Base-by-base conservation (phyloP, 768 basidiomycete genomes). In the Pleurotus giganteus region DNA sequence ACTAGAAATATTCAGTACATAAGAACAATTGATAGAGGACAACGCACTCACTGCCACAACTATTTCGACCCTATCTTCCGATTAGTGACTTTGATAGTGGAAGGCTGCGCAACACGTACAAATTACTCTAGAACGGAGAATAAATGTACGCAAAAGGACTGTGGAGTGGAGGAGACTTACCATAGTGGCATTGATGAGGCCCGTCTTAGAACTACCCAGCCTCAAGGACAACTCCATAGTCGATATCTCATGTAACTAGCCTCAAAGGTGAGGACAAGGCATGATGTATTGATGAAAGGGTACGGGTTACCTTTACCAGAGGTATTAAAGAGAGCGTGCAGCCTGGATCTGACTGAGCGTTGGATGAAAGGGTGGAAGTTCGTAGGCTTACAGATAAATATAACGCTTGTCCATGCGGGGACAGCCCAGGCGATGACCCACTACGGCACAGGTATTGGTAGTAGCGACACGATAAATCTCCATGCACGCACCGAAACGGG, bases 131-230 rank as follows among this genome's bases (percentile, higher is more conserved):
- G 19, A 29, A 59, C 21, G 47, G 34, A 28, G 54, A 57, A 42
- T 50, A 8, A 57, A 31, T 7, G 15, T 56, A 15, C 51, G 37
- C 44, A 57, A 3, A 17, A 34, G 42, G 57, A 34, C 21, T 43
- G 19, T 19, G n/a, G 32, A 15, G 56, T 29, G 15, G 17, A 15
- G 34, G 21, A 31, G 2, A 61, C 79, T 47, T 65, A 89, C 88
- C 83, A 91, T 74, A 66, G 84, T 89, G 37, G 89, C 90, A 60
- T 93, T 93, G 28, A 94, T 71, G 17, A 95, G 74, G 0, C 89
- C 92, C 0, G 90, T 84, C 62, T 82, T 85, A 13, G 86, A 74
- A 19, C 89, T 88, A 2, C 91, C 92, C 23, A 93, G 80, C 41
- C 91, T 80, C 7, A 84, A 69, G 8, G 91, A 81, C 11, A 95